Percentiles rank a stretch among this genome's conserved stretches.
These are phyloP conservation scores for Cryptosporidium xiaoi DNA, from an alignment of 169 alveolate species.

Conservation along the genomic window DNA sequence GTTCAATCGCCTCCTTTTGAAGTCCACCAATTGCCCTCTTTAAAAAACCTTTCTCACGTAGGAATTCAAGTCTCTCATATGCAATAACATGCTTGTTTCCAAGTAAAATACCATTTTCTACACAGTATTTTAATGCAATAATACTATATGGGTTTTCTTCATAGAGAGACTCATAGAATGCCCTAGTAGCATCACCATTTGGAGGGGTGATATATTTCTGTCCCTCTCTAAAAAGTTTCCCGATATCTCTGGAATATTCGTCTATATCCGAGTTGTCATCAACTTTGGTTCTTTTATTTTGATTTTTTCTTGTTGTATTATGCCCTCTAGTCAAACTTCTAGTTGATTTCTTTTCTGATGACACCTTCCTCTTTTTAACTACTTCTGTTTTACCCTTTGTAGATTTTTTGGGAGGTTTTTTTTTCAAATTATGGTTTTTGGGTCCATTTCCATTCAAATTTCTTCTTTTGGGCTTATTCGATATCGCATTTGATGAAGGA, in stretches of 20 bases:
- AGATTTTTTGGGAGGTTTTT: constrained; percentile 25
- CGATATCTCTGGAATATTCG: constrained; percentile 77
- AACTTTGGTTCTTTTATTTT: background rate
- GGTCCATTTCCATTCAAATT: background rate
- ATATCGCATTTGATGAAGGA: constrained; percentile 7
- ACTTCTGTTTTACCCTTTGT: background rate
- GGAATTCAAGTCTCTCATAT: constrained; percentile 22
- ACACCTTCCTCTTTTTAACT: background rate
- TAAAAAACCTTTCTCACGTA: constrained; percentile 28
- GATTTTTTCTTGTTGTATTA: background rate
- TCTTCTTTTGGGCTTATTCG: constrained; percentile 1
- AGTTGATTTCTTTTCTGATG: constrained; percentile 3
- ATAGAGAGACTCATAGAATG: constrained; percentile 88
- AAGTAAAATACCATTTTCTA: constrained; percentile 53
- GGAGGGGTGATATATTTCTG: constrained; percentile 91
- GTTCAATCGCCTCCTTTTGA: constrained; percentile 37
- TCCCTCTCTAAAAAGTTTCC: constrained; percentile 85
- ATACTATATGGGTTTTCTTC: constrained; percentile 90
- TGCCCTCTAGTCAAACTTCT: background rate
- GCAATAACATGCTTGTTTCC: constrained; percentile 44
- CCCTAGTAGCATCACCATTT: constrained; percentile 92
- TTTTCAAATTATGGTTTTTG: background rate
- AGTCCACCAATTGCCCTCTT: constrained; percentile 40
- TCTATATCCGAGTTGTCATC: constrained; percentile 76
- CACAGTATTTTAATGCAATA: constrained; percentile 85